Conservation (phyloP, 2,329 filamentous ascomycete genomes). For the Penicillium palitans region DNA sequence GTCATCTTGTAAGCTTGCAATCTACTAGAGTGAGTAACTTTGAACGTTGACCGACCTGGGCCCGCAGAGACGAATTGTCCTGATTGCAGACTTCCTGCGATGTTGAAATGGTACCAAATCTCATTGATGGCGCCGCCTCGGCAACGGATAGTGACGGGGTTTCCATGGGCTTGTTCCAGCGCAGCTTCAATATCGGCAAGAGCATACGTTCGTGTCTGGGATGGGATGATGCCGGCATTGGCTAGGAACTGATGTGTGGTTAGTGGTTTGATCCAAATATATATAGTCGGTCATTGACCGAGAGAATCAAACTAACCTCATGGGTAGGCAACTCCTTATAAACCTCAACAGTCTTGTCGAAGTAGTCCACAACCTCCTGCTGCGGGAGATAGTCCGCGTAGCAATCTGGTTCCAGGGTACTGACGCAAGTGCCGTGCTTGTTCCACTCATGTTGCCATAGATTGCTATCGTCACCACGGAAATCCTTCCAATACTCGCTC, state of each 20-base stretch:
- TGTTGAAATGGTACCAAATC: constrained; percentile 65
- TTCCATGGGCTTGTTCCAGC: constrained; percentile 55
- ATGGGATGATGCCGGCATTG: constrained; percentile 61
- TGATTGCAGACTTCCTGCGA: constrained; percentile 47
- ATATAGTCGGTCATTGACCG: background rate
- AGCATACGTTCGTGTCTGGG: constrained; percentile 57
- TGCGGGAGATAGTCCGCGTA: constrained; percentile 62
- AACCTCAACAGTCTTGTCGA: constrained; percentile 63
- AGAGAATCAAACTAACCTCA: constrained; percentile 40
- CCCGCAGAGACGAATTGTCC: constrained; percentile 37
- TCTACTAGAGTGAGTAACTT: background rate
- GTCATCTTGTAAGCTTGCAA: background rate
- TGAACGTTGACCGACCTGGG: constrained; percentile 33
- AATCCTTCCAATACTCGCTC: constrained; percentile 71
- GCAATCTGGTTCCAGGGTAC: constrained; percentile 66
- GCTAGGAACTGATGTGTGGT: constrained; percentile 50
- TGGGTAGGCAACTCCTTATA: constrained; percentile 69
- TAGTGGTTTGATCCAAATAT: constrained; percentile 3
- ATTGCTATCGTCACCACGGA: constrained; percentile 61
- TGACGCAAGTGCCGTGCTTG: constrained; percentile 75
- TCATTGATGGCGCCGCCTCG: constrained; percentile 51
- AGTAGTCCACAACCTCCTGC: constrained; percentile 69
- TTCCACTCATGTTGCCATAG: constrained; percentile 76
- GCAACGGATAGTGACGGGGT: constrained; percentile 61
- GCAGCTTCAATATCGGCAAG: constrained; percentile 60